phyloP scores from a whole-genome alignment of 23 red algal species.

The Cyanidium caldarium region DNA sequence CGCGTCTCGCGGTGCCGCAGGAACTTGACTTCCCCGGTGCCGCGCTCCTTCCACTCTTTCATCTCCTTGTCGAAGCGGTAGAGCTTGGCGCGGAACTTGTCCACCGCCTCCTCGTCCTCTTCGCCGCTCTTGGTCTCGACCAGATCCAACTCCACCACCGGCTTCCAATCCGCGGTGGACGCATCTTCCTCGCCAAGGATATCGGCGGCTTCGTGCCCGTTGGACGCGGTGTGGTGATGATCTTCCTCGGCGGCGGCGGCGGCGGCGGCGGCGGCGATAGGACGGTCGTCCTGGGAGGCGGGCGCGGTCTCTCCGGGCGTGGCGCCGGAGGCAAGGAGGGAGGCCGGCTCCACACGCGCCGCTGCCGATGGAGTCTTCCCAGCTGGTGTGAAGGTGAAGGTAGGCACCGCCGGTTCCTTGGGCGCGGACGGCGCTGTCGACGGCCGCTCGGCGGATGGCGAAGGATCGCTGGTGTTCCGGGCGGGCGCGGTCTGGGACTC shows the following conservation, averaged over 20 bases:
- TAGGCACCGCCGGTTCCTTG: no score
- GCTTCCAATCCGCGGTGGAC: slow-evolving; percentile 26
- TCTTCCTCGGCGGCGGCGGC: not conserved
- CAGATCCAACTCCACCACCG: slow-evolving; percentile 25
- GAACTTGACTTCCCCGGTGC: slow-evolving; percentile 73
- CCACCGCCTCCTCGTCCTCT: slow-evolving; percentile 25
- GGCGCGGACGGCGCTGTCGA: no score
- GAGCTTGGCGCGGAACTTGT: slow-evolving; percentile 69
- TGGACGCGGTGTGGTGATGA: not conserved
- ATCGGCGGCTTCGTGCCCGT: not conserved
- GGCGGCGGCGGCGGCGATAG: no score
- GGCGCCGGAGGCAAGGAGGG: no score
- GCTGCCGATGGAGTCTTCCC: no score
- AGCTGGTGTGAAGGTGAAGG: no score
- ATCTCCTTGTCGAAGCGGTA: slow-evolving; percentile 77
- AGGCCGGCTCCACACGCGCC: no score
- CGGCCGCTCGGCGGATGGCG: no score
- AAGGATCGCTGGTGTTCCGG: no score
- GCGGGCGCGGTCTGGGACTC: no score
- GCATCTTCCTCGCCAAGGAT: slow-evolving; percentile 20
- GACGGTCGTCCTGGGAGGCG: no score
- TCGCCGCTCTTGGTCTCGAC: slow-evolving; percentile 21
- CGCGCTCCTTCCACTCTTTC: slow-evolving; percentile 86
- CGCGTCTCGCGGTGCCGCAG: slow-evolving; percentile 53
- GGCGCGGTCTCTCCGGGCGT: no score